Evolutionary conservation across 2,329 filamentous ascomycete genomes (phyloP).

Genomic region (Dothiorella sarmentorum): DNA sequence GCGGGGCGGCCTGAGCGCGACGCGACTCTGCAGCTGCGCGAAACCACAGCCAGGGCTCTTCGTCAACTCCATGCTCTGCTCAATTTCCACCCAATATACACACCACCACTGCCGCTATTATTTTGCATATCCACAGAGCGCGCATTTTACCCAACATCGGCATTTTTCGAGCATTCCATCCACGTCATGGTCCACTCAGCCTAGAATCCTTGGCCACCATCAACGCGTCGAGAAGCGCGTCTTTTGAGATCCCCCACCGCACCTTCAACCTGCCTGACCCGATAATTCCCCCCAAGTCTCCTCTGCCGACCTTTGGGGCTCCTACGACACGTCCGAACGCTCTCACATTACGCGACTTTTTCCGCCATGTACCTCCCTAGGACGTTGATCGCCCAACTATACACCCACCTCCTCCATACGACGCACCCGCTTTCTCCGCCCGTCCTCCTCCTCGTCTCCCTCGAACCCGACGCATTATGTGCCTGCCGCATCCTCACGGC

Average conservation of each 20-base stretch:
- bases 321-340: background rate
- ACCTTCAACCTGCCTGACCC: background rate
- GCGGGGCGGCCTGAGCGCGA: background rate
- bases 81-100: background rate
- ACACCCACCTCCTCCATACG: constrained; percentile 79
- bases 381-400: constrained; percentile 82
- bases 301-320: background rate
- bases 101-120: background rate
- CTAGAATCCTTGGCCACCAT: constrained; percentile 2
- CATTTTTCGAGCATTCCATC: background rate
- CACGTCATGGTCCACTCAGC: constrained; percentile 10
- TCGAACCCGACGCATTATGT: constrained; percentile 93
- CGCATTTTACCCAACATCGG: constrained; percentile 2
- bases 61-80: background rate
- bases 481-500: constrained; percentile 90
- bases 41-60: background rate
- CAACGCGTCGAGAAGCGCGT: constrained; percentile 16
- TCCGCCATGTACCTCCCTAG: constrained; percentile 86
- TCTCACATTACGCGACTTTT: background rate
- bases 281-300: background rate
- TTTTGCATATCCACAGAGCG: constrained; percentile 3
- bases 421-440: constrained; percentile 88
- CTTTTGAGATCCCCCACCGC: background rate
- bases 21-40: constrained; percentile 6
- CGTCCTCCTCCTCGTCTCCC: constrained; percentile 84